Evolutionary conservation across 805 yeast species (phyloP).

Genomic region (Hanseniaspora hatyaiensis): DNA sequence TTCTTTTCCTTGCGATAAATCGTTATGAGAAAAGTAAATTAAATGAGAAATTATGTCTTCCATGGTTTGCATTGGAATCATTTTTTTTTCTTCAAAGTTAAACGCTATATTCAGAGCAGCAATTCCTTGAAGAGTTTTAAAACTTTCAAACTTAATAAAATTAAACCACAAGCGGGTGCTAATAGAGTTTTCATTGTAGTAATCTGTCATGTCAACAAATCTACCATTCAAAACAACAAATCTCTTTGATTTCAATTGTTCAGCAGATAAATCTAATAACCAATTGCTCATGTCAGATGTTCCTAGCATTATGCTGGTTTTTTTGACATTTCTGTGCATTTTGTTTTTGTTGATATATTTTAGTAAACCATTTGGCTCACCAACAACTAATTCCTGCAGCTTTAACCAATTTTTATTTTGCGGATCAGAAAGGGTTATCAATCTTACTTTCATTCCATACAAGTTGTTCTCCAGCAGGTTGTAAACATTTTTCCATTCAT

Average conservation of each 20-base stretch:
- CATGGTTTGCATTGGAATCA: conserved; percentile 34
- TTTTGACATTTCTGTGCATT: not conserved
- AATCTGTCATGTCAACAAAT: conserved; percentile 30
- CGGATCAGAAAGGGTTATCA: conserved; percentile 27
- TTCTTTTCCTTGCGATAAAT: conserved; percentile 20
- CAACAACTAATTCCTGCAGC: conserved; percentile 13
- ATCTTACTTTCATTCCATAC: conserved; percentile 33
- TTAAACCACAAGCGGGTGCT: conserved; percentile 28
- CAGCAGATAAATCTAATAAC: conserved; percentile 24
- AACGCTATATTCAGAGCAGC: conserved; percentile 23
- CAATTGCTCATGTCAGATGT: conserved; percentile 16
- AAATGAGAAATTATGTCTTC: conserved; percentile 37
- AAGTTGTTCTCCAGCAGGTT: conserved; percentile 23
- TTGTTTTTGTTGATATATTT: conserved; percentile 24
- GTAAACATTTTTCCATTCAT: conserved; percentile 37
- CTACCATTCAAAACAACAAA: conserved; percentile 48
- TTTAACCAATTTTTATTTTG: conserved; percentile 21
- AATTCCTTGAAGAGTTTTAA: conserved; percentile 34
- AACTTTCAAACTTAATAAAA: conserved; percentile 38
- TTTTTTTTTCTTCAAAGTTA: conserved; percentile 19
- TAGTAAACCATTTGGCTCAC: conserved; percentile 17
- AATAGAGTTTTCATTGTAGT: conserved; percentile 18
- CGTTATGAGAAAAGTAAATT: conserved; percentile 30
- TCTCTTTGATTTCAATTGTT: conserved; percentile 26
- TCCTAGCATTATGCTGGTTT: not conserved